Percentiles rank a stretch among this genome's conserved stretches.
Conservation (phyloP, 192 early-diverging fungal genomes). For the Linderina pennispora region DNA sequence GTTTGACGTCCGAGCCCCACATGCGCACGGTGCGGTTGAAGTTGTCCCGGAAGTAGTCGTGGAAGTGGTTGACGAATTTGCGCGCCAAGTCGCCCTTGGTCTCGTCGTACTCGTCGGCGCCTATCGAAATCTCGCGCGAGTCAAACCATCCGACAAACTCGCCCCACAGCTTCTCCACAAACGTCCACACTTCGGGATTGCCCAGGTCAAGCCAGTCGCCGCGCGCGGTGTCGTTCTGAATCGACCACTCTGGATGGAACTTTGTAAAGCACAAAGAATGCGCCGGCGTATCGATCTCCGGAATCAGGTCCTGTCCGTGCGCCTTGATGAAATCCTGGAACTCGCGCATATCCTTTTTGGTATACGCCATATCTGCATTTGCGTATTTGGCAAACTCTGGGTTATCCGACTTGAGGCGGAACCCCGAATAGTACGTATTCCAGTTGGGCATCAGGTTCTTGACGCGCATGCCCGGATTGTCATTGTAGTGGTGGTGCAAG, state of each 20-base stretch:
- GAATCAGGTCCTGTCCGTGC: slow-evolving; percentile 36
- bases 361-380: slow-evolving; percentile 31
- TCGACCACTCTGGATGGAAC: slow-evolving; percentile 43
- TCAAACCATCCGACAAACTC: slow-evolving; percentile 47
- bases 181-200: slow-evolving; percentile 32
- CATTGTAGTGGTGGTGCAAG: slow-evolving; percentile 42
- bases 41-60: slow-evolving; percentile 34
- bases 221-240: slow-evolving; percentile 24
- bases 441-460: slow-evolving; percentile 28
- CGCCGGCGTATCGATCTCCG: slow-evolving; percentile 45
- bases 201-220: slow-evolving; percentile 45
- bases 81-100: slow-evolving; percentile 37
- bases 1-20: slow-evolving; percentile 44
- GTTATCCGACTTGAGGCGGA: slow-evolving; percentile 44
- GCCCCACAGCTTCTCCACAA: slow-evolving; percentile 36
- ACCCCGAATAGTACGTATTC: slow-evolving; percentile 35
- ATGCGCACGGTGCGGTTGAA: slow-evolving; percentile 39
- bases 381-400: slow-evolving; percentile 34
- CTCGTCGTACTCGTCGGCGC: slow-evolving; percentile 43
- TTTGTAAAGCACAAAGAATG: slow-evolving; percentile 46
- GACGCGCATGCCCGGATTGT: slow-evolving; percentile 32
- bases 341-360: slow-evolving; percentile 39
- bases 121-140: slow-evolving; percentile 36
- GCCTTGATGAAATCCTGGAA: slow-evolving; percentile 44
- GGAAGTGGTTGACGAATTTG: slow-evolving; percentile 33